Base-by-base conservation (phyloP, 2,329 filamentous ascomycete genomes). In the Beauveria varroae region DNA sequence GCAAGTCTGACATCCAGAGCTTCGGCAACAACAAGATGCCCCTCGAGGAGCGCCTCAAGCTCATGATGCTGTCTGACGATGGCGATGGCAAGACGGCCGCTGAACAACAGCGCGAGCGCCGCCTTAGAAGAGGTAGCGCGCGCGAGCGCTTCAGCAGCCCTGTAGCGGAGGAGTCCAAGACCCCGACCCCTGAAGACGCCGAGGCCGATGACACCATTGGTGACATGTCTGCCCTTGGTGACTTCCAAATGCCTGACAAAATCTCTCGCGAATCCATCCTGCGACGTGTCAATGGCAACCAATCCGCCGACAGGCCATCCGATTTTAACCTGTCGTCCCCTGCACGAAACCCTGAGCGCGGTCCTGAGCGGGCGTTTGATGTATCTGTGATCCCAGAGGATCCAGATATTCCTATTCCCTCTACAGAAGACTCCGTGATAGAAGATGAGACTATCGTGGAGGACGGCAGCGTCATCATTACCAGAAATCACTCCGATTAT, bases 251-350 rank as follows among this genome's bases (percentile, higher is more conserved):
- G 16, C 90, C 86, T 20, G 82, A 89, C 12, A 88, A 88, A 60
- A 96, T 98, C 70, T 97, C 93, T 9, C 86, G 93, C 43, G 95
- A 98, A 72, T 96, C 93, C 0, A 98, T 98, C 67, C 79, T 98
- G 68, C 87, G 90, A 58, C 91, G 93, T 64, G 88, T 97, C 60
- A 91, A 95, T 71, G 90, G 81, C 52, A 82, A 80, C 67, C 75
- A 79, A 63, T 67, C 74, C 53, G 78, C 82, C 50, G 83, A 86
- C 22, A 75, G 79, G 62, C 80, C 86, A 59, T 84, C 86, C 4
- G 83, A 86, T 62, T 87, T 84, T 65, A 82, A 83, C 67, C 85
- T 88, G 67, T 86, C 84, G 3, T 86, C 86, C 2, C 83, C 85
- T 1, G 75, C 78, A n/a, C 78, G 81, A 2, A 81, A 80, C 63